Evolutionary conservation across 805 yeast genomes (phyloP).

Genomic region (Tetrapisispora phaffii): DNA sequence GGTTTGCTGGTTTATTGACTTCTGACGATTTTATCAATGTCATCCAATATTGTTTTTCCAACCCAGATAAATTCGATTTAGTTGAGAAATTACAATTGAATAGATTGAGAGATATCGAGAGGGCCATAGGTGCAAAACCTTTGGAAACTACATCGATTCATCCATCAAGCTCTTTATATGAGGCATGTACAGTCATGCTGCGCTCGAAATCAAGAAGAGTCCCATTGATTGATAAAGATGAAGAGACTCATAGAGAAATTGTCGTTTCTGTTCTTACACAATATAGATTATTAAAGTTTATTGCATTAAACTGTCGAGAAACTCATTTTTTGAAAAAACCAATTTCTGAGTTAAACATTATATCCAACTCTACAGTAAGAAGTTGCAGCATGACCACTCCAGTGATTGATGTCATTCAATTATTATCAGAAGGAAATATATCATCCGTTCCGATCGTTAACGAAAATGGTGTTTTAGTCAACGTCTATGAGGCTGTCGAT

Average conservation of each 20-base stretch:
- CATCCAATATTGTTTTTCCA: conserved; percentile 83
- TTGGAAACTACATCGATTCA: conserved; percentile 81
- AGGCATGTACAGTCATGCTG: conserved; percentile 88
- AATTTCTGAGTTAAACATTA: conserved; percentile 56
- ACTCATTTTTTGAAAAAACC: conserved; percentile 75
- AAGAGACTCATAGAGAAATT: conserved; percentile 82
- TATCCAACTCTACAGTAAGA: conserved; percentile 47
- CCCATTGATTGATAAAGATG: conserved; percentile 90
- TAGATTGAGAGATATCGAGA: conserved; percentile 79
- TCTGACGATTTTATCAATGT: conserved; percentile 90
- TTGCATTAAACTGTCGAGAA: conserved; percentile 91
- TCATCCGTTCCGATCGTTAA: conserved; percentile 91
- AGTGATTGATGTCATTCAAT: conserved; percentile 83
- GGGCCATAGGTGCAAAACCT: conserved; percentile 75
- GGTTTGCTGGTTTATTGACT: conserved; percentile 90
- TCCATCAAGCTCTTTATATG: conserved; percentile 81
- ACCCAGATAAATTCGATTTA: conserved; percentile 78
- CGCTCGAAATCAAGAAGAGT: conserved; percentile 84
- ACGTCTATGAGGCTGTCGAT: conserved; percentile 94
- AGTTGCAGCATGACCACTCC: conserved; percentile 87
- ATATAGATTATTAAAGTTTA: conserved; percentile 90
- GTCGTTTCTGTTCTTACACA: conserved; percentile 93
- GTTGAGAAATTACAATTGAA: conserved; percentile 79
- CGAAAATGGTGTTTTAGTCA: conserved; percentile 51
- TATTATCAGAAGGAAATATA: conserved; percentile 68